Evolutionary conservation across 2,329 filamentous ascomycete species (phyloP).

Genomic region (Sclerotiophoma versabilis): DNA sequence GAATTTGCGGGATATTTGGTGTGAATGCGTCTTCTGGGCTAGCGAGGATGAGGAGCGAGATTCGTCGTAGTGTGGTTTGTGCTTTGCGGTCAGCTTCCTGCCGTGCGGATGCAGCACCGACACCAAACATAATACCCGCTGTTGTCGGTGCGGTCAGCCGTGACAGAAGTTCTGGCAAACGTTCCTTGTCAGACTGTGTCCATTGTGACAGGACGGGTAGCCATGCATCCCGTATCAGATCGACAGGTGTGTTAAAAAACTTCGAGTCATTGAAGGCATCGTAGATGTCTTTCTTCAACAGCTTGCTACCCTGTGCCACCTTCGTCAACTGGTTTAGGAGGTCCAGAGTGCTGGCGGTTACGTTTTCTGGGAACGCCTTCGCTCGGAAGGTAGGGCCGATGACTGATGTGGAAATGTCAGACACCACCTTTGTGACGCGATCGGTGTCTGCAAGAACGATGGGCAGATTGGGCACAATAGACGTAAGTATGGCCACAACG

Average conservation of each 20-base stretch:
- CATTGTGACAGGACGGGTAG: slow-evolving; percentile 84
- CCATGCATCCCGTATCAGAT: slow-evolving; percentile 77
- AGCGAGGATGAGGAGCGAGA: slow-evolving; percentile 80
- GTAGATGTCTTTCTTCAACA: slow-evolving; percentile 89
- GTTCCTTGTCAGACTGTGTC: slow-evolving; percentile 85
- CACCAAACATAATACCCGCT: slow-evolving; percentile 97
- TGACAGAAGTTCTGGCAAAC: slow-evolving; percentile 79
- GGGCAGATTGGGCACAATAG: slow-evolving; percentile 79
- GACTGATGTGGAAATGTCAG: slow-evolving; percentile 81
- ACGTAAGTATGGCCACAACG: slow-evolving; percentile 78
- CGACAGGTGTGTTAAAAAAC: slow-evolving; percentile 77
- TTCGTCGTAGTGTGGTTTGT: slow-evolving; percentile 85
- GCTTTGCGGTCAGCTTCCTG: slow-evolving; percentile 95
- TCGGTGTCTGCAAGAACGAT: slow-evolving; percentile 87
- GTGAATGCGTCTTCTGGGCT: slow-evolving; percentile 81
- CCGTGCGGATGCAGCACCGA: slow-evolving; percentile 89
- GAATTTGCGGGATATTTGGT: slow-evolving; percentile 72
- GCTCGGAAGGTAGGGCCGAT: slow-evolving; percentile 83
- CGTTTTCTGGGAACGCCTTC: slow-evolving; percentile 84
- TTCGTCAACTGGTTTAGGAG: slow-evolving; percentile 80
- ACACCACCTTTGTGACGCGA: slow-evolving; percentile 77
- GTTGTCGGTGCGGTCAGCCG: slow-evolving; percentile 85
- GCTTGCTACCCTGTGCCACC: slow-evolving; percentile 80
- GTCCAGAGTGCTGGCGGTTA: slow-evolving; percentile 73
- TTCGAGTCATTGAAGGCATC: slow-evolving; percentile 91